A percentile compares a stretch with the other conserved stretches of the same genome.
These are phyloP conservation scores for Physcomitrium patens DNA, from an alignment of 225 moss, liverwort and hornwort genomes.

Conservation along the genomic window DNA sequence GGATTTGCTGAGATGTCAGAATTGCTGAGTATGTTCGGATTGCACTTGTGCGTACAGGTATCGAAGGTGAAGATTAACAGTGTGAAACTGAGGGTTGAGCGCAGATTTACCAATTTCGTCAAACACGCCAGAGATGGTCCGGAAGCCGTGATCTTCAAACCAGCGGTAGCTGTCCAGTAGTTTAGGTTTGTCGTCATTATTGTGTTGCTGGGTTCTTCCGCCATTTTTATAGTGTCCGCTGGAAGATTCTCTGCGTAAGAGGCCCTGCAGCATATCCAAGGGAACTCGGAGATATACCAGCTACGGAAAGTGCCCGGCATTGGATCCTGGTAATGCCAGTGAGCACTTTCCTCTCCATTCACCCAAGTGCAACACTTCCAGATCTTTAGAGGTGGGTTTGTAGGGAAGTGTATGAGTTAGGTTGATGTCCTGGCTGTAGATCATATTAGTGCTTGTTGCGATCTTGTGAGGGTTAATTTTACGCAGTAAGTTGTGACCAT, in stretches of 20 bases:
- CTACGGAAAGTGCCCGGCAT: background rate
- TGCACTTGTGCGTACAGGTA: slow-evolving; percentile 23
- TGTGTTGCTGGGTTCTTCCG: slow-evolving; percentile 40
- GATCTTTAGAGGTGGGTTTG: no score
- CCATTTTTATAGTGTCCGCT: slow-evolving; percentile 39
- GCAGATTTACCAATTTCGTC: slow-evolving; percentile 28
- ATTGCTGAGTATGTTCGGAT: background rate
- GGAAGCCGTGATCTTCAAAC: background rate
- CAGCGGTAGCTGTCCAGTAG: slow-evolving; percentile 9
- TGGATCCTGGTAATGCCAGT: background rate
- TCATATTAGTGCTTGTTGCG: background rate
- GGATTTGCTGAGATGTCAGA: background rate
- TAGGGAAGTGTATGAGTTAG: no score
- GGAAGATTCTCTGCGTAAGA: slow-evolving; percentile 25
- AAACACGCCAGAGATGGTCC: slow-evolving; percentile 31
- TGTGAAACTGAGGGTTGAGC: slow-evolving; percentile 33
- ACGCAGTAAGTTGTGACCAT: slow-evolving; percentile 21
- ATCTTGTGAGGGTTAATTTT: background rate
- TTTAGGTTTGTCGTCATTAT: slow-evolving; percentile 28
- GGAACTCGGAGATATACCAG: background rate
- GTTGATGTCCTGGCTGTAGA: background rate
- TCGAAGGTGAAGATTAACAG: slow-evolving; percentile 33
- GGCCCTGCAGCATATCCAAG: rapidly evolving
- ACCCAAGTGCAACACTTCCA: background rate
- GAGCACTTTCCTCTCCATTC: background rate